Conservation (phyloP, 2,329 filamentous ascomycete species). For the Tympanopsis confertula region DNA sequence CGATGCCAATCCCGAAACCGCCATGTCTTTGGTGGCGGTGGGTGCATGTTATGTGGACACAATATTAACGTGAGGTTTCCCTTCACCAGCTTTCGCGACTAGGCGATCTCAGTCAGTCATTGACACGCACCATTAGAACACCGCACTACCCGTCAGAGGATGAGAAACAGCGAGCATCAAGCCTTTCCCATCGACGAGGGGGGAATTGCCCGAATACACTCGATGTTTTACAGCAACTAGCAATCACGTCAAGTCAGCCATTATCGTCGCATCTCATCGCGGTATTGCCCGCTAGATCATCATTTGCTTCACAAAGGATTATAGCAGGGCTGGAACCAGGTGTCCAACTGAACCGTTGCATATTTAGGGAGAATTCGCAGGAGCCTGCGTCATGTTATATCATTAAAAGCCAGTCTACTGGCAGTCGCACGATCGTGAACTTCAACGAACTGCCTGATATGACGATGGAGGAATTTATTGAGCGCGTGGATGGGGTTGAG, state of each 20-base stretch:
- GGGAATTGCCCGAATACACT: not conserved
- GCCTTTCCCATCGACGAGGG: not conserved
- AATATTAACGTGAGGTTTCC: not conserved
- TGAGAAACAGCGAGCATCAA: not conserved
- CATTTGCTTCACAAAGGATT: not conserved
- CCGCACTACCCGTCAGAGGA: not conserved
- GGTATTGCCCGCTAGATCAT: not conserved
- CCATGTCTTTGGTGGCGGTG: not conserved
- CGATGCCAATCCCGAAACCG: no score
- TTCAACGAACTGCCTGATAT: not conserved
- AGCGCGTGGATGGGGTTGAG: not conserved
- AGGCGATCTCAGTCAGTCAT: no score
- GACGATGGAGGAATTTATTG: not conserved
- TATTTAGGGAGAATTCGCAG: not conserved
- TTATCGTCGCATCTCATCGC: not conserved
- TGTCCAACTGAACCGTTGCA: not conserved
- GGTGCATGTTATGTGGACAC: conserved; percentile 1
- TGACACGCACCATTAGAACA: not conserved
- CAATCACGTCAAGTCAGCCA: not conserved
- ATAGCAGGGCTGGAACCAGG: not conserved
- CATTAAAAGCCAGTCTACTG: not conserved
- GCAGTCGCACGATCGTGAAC: not conserved
- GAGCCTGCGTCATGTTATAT: conserved; percentile 1
- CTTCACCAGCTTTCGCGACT: no score
- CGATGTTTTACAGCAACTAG: not conserved